These are phyloP conservation scores for Scedosporium boydii DNA, from an alignment of 2,329 filamentous ascomycete genomes.

Conservation along the genomic window DNA sequence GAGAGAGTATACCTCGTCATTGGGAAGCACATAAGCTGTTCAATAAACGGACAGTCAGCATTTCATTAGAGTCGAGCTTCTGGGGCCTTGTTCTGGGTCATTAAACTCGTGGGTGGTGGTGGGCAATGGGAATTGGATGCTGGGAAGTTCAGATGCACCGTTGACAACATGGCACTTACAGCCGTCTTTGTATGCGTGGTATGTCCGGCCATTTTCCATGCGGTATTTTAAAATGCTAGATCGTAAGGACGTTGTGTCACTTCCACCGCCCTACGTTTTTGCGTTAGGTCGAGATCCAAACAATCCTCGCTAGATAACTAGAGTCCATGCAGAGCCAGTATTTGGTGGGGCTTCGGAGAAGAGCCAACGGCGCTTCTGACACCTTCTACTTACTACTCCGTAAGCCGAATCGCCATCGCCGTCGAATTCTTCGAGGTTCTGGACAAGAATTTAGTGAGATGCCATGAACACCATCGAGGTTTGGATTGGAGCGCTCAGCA, in stretches of 20 bases:
- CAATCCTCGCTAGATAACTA: too few relatives aligned
- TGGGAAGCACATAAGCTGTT: slow-evolving; percentile 4
- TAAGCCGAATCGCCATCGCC: background rate
- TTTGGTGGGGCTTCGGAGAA: too few relatives aligned
- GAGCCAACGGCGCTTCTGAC: too few relatives aligned
- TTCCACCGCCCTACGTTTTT: background rate
- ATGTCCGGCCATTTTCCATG: slow-evolving; percentile 18
- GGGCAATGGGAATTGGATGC: too few relatives aligned
- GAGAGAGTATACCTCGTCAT: slow-evolving; percentile 2
- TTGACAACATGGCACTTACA: background rate
- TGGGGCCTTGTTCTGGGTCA: too few relatives aligned
- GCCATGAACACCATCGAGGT: background rate
- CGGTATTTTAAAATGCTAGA: slow-evolving; percentile 15
- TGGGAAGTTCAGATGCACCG: too few relatives aligned
- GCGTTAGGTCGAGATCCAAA: too few relatives aligned
- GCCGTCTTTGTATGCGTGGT: slow-evolving; percentile 20
- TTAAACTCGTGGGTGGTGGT: too few relatives aligned
- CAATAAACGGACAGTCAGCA: too few relatives aligned
- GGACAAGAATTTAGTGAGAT: background rate
- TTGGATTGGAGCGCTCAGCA: too few relatives aligned
- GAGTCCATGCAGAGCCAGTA: too few relatives aligned
- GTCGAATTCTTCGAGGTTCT: background rate
- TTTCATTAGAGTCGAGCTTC: too few relatives aligned
- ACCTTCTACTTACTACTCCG: background rate
- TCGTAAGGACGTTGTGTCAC: slow-evolving; percentile 13